A percentile compares a stretch with the other conserved stretches of the same genome.
Evolutionary conservation across 805 yeast genomes (phyloP).

Genomic region (Candida maltosa): DNA sequence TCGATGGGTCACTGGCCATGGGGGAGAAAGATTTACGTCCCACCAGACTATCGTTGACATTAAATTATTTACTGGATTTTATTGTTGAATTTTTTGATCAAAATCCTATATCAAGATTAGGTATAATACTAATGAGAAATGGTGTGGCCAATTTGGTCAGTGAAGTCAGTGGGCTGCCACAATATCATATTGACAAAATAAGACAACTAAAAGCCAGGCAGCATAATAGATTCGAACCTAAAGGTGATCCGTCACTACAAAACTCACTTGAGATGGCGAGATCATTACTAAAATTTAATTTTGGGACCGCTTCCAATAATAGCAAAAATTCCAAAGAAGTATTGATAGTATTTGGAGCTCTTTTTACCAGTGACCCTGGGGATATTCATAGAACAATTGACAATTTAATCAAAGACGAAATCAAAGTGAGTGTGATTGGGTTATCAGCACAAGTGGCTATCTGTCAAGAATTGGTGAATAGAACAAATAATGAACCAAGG

Average conservation of each 20-base stretch:
- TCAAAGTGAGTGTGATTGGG: constrained; percentile 85
- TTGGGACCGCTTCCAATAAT: constrained; percentile 41
- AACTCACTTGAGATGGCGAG: constrained; percentile 90
- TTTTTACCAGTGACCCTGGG: constrained; percentile 95
- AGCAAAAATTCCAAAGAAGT: constrained; percentile 67
- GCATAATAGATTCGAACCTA: constrained; percentile 71
- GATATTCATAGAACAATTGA: constrained; percentile 83
- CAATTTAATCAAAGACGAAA: constrained; percentile 66
- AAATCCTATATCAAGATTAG: constrained; percentile 92
- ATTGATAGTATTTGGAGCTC: constrained; percentile 80
- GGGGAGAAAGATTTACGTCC: constrained; percentile 89
- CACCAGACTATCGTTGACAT: constrained; percentile 68
- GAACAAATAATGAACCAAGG: constrained; percentile 56
- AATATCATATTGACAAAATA: constrained; percentile 77
- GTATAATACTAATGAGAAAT: constrained; percentile 83
- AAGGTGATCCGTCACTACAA: constrained; percentile 91
- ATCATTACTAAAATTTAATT: constrained; percentile 76
- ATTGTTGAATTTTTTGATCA: constrained; percentile 91
- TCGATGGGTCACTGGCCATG: constrained; percentile 86
- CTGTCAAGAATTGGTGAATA: constrained; percentile 79
- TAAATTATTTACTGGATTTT: constrained; percentile 73
- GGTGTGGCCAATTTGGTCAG: constrained; percentile 82
- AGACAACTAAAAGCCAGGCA: constrained; percentile 44
- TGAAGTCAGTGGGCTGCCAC: constrained; percentile 91
- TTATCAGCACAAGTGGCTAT: constrained; percentile 94